These are phyloP conservation scores for Ajuga reptans DNA, from an alignment of 305 asterid genomes.

Conservation along the genomic window DNA sequence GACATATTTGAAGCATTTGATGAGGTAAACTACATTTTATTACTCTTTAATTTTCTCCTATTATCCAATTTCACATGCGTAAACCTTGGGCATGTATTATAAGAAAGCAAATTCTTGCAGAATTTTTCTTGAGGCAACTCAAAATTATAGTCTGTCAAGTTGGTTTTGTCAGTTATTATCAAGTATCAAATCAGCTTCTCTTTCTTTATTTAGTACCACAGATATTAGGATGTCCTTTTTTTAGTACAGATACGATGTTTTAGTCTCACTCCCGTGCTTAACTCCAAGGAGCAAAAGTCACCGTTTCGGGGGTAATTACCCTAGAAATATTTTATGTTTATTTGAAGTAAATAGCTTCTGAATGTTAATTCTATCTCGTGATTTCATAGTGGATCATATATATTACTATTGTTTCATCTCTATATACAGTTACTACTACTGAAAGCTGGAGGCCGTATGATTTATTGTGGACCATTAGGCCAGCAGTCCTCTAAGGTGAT, in stretches of 20 bases:
- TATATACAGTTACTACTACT: conserved; percentile 50
- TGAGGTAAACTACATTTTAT: conserved; percentile 37
- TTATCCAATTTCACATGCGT: neutral
- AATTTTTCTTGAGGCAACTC: too few species aligned
- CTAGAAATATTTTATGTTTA: neutral
- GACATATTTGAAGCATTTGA: conserved; percentile 78
- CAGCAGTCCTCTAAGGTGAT: conserved; percentile 49
- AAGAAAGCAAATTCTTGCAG: neutral
- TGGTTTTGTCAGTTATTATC: too few species aligned
- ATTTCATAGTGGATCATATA: neutral
- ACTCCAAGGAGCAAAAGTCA: too few species aligned
- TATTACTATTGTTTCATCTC: neutral
- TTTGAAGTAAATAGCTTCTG: neutral
- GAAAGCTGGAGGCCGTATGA: conserved; percentile 73
- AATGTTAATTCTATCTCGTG: neutral
- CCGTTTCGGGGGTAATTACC: neutral
- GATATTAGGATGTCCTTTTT: too few species aligned
- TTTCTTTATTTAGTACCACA: too few species aligned
- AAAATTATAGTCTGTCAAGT: too few species aligned
- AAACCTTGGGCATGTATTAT: neutral
- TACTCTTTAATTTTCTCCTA: neutral
- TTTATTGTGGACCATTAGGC: conserved; percentile 70
- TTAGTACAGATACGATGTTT: too few species aligned
- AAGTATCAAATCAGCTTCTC: too few species aligned
- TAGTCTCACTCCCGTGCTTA: too few species aligned